phyloP scores from a whole-genome alignment of 2,329 filamentous ascomycete species.

The Ophiostoma ulmi region DNA sequence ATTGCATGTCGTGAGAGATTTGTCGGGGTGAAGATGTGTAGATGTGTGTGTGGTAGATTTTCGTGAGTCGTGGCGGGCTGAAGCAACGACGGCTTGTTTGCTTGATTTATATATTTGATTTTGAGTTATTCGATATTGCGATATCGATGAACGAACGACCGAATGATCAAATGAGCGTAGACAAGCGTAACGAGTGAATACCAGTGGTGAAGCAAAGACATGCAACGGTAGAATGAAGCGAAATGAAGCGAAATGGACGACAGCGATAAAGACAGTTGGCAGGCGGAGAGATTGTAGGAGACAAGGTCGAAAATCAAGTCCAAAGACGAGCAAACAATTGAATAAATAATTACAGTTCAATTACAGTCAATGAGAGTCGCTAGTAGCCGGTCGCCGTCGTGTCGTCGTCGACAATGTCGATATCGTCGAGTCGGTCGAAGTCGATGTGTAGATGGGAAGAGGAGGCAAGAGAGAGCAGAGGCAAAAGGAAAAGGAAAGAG shows the following conservation, averaged over 20 bases:
- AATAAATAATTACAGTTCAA: too few relatives aligned
- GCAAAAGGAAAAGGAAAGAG: background rate
- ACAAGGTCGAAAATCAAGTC: background rate
- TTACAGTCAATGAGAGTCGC: background rate
- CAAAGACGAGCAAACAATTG: background rate
- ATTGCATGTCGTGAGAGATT: slow-evolving; percentile 3
- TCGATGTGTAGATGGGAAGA: slow-evolving; percentile 4
- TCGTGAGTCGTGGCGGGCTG: background rate
- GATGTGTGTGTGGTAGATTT: background rate
- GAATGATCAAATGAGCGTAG: too few relatives aligned
- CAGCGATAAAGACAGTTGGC: slow-evolving; percentile 6
- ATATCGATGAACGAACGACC: too few relatives aligned
- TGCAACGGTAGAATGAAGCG: background rate
- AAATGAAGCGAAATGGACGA: background rate
- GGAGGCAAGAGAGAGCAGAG: background rate
- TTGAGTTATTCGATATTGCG: too few relatives aligned
- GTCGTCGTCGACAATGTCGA: slow-evolving; percentile 8
- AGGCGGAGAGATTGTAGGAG: background rate
- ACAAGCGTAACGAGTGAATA: too few relatives aligned
- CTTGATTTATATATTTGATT: too few relatives aligned
- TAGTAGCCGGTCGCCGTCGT: background rate
- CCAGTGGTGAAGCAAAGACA: background rate
- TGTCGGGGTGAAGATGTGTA: background rate
- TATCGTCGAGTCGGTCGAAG: slow-evolving; percentile 15
- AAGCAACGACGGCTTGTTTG: too few relatives aligned